These are phyloP conservation scores for Aspergillus hancockii DNA, from an alignment of 495 filamentous ascomycete species.

Conservation along the genomic window DNA sequence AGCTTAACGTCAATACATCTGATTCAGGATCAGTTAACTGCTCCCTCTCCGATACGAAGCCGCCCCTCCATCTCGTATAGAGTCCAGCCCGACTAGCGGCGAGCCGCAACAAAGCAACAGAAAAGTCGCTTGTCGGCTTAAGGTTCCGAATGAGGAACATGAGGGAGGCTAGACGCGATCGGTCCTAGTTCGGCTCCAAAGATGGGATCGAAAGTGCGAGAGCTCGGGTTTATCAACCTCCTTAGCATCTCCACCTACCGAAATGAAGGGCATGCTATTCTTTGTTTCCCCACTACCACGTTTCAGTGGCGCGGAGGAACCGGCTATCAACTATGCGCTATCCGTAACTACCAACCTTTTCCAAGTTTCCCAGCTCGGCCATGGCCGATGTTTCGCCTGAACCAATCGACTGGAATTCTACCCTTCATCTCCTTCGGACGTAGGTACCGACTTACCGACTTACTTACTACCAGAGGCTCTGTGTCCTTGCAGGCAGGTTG, in stretches of 20 bases:
- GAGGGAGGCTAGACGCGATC: too few relatives aligned
- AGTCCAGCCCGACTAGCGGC: neutral
- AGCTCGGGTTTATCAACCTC: neutral
- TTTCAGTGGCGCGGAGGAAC: constrained; percentile 3
- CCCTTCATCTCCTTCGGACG: neutral
- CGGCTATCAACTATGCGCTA: neutral
- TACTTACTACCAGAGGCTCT: too few relatives aligned
- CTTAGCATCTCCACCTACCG: neutral
- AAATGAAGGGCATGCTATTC: neutral
- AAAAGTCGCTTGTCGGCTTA: neutral
- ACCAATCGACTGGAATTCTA: neutral
- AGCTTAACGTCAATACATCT: neutral
- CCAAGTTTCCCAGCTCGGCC: neutral
- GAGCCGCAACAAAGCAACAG: neutral
- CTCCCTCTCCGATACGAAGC: too few relatives aligned
- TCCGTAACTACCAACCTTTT: neutral
- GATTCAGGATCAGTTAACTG: too few relatives aligned
- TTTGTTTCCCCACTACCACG: constrained; percentile 10
- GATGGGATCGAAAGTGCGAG: neutral
- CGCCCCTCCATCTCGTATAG: neutral
- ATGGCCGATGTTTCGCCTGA: neutral
- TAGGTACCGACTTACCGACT: too few relatives aligned
- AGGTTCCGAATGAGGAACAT: neutral
- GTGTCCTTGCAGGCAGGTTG: too few relatives aligned
- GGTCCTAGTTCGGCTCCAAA: too few relatives aligned